Evolutionary conservation across 106 monocot genomes (phyloP).

Genomic region (Ottelia alismoides): DNA sequence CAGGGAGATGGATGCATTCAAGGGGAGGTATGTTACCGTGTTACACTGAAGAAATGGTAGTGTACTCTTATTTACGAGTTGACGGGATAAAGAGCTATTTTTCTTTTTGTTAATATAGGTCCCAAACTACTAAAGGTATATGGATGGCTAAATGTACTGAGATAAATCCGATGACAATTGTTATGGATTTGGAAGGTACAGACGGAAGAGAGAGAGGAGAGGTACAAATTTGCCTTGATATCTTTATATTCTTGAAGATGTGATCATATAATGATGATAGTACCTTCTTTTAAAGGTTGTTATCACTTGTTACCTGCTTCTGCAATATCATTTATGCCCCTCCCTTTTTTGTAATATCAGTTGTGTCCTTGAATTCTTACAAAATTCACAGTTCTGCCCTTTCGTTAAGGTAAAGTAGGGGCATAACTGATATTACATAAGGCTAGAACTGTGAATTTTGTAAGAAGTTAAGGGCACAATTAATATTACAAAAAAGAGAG

Average conservation of each 20-base stretch:
- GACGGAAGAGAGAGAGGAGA: constrained; percentile 97
- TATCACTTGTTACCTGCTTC: background rate
- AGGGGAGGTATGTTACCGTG: constrained; percentile 68
- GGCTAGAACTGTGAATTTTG: no score
- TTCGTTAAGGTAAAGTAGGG: no score
- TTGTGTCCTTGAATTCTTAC: no score
- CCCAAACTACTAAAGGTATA: constrained; percentile 92
- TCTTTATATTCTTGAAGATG: background rate
- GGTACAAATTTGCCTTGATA: constrained; percentile 23
- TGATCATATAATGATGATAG: constrained; percentile 12
- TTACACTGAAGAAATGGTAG: background rate
- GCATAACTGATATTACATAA: no score
- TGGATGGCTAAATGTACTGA: constrained; percentile 70
- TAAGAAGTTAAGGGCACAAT: no score
- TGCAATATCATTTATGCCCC: background rate
- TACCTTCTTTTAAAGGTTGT: background rate
- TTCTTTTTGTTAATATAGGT: constrained; percentile 26
- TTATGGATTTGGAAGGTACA: constrained; percentile 96
- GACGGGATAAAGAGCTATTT: background rate
- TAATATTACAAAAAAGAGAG: no score
- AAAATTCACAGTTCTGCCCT: no score
- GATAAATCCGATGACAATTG: constrained; percentile 85
- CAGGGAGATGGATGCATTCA: constrained; percentile 90
- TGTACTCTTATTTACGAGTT: background rate
- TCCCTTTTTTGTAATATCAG: no score